phyloP scores from a whole-genome alignment of 495 filamentous ascomycete genomes.

The Talaromyces thailandensis region DNA sequence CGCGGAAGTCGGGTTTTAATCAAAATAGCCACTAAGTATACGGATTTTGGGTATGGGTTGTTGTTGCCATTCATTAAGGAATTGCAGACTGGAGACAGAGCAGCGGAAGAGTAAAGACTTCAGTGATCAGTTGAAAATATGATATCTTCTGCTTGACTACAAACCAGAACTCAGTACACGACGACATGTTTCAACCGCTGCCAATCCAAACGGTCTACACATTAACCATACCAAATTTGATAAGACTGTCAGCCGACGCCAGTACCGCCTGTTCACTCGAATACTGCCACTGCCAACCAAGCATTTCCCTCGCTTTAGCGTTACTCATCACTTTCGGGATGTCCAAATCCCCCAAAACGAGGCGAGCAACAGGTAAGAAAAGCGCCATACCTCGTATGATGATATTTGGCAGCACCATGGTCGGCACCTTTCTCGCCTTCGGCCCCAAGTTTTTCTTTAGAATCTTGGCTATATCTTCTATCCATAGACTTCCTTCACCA shows the following conservation, averaged over 20 bases:
- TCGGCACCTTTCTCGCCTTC: neutral
- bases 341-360: neutral
- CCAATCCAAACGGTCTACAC: neutral
- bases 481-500: neutral
- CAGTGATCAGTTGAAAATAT: neutral
- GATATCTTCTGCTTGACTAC: neutral
- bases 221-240: neutral
- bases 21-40: too few relatives aligned
- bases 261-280: neutral
- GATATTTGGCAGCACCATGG: neutral
- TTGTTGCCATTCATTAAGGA: too few relatives aligned
- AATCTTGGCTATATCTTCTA: neutral
- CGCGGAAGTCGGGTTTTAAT: too few relatives aligned
- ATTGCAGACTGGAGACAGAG: constrained; percentile 25
- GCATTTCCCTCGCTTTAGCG: neutral
- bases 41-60: too few relatives aligned
- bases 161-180: neutral
- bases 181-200: neutral
- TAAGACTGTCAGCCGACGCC: neutral
- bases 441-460: neutral
- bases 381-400: neutral
- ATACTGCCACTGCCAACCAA: constrained; percentile 1
- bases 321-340: neutral
- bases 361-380: neutral
- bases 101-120: constrained; percentile 22